Conservation (phyloP, 345 rosid species). For the Moringa oleifera region DNA sequence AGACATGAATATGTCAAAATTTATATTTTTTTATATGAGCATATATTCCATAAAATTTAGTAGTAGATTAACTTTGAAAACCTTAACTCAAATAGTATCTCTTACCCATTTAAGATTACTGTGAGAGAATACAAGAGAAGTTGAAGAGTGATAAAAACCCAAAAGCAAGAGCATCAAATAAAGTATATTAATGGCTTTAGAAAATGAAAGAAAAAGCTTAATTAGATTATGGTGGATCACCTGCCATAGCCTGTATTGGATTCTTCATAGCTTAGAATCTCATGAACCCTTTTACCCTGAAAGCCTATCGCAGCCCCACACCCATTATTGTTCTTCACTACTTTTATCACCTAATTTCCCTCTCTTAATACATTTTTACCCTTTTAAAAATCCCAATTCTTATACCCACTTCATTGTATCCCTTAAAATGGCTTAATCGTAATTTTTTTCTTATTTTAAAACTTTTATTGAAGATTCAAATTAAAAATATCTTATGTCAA, state of each 20-base stretch:
- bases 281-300: background rate
- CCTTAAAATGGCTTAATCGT: too few species aligned
- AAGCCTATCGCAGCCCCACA: background rate
- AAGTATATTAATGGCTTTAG: conserved; percentile 11
- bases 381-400: background rate
- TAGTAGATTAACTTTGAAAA: too few species aligned
- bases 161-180: conserved; percentile 2
- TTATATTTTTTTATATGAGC: too few species aligned
- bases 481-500: too few species aligned
- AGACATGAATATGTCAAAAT: too few species aligned
- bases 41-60: too few species aligned
- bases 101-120: too few species aligned
- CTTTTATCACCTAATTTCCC: conserved; percentile 6
- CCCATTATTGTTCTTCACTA: background rate
- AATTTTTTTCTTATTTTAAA: too few species aligned
- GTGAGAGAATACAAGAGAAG: too few species aligned
- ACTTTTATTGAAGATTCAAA: too few species aligned
- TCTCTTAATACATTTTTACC: background rate
- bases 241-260: conserved; percentile 6
- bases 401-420: background rate
- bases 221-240: conserved; percentile 11
- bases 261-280: conserved; percentile 7
- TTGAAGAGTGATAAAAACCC: background rate
- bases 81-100: too few species aligned
- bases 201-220: conserved; percentile 1